phyloP scores from a whole-genome alignment of 73 alveolate genomes.

The Blepharisma japonicum region DNA sequence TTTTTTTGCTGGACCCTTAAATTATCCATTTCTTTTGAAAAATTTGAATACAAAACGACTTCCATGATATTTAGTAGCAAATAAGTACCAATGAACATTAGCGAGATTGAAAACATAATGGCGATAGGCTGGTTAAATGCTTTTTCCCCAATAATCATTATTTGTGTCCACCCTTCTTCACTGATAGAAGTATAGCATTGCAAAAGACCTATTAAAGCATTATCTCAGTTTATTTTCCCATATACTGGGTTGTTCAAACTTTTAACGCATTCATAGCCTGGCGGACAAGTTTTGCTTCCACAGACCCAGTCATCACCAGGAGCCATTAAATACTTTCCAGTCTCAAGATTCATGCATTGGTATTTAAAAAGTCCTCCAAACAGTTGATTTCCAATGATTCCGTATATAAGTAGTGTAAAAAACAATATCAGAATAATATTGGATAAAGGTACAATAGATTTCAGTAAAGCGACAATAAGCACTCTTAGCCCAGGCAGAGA shows the following conservation, averaged over 20 bases:
- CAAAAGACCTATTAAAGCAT: constrained; percentile 56
- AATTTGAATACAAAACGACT: constrained; percentile 70
- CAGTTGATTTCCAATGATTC: constrained; percentile 63
- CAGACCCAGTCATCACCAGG: background rate
- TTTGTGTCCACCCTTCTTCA: constrained; percentile 89
- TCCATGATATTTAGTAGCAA: constrained; percentile 46
- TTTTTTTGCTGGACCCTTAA: too few relatives aligned
- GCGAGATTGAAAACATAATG: constrained; percentile 65
- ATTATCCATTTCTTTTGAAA: constrained; percentile 29
- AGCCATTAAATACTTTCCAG: background rate
- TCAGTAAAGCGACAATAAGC: constrained; percentile 47
- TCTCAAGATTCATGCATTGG: constrained; percentile 47
- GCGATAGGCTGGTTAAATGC: constrained; percentile 53
- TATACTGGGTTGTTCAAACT: constrained; percentile 41
- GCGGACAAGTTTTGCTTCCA: constrained; percentile 9
- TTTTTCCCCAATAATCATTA: constrained; percentile 52
- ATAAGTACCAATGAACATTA: constrained; percentile 84
- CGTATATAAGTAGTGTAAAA: constrained; percentile 59
- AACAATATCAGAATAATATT: constrained; percentile 51
- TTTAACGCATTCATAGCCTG: constrained; percentile 37
- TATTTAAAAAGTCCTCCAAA: constrained; percentile 59
- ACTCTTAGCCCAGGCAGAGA: constrained; percentile 57
- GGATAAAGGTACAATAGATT: constrained; percentile 58
- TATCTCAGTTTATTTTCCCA: constrained; percentile 39
- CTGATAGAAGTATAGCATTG: constrained; percentile 71